A percentile compares a stretch with the other conserved stretches of the same genome.
Evolutionary conservation across 148 eudicot species (phyloP).

Genomic region (Rhododendron simsii): DNA sequence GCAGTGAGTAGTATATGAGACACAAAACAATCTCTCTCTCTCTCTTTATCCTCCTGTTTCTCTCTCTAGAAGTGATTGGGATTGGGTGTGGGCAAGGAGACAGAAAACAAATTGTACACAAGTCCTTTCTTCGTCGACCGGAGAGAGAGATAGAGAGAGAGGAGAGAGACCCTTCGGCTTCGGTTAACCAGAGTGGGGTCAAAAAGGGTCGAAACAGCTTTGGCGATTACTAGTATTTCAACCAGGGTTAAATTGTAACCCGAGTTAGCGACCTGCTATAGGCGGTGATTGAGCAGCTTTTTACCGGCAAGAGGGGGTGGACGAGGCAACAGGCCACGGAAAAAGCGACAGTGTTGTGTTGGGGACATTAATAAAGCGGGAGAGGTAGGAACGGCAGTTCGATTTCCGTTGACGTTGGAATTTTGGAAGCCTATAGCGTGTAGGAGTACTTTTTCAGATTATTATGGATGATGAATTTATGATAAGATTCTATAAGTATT

Average conservation of each 20-base stretch:
- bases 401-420: neutral
- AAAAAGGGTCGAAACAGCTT: conserved; percentile 1
- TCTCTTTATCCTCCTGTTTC: neutral
- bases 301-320: conserved; percentile 25
- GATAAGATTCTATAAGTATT: too few species aligned
- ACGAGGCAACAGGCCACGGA: neutral
- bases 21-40: neutral
- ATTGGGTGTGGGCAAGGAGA: neutral
- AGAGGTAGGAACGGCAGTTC: conserved; percentile 18
- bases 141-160: conserved; percentile 9
- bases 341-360: conserved; percentile 3
- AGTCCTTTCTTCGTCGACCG: neutral
- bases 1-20: neutral
- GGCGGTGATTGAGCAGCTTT: conserved; percentile 2
- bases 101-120: conserved; percentile 7
- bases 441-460: too few species aligned
- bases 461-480: too few species aligned
- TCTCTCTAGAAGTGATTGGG: neutral
- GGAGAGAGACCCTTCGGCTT: neutral
- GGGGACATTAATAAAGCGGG: conserved; percentile 10
- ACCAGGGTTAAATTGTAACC: conserved; percentile 31
- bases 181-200: conserved; percentile 15
- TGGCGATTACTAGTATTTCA: conserved; percentile 15
- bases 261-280: conserved; percentile 5
- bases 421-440: neutral